Evolutionary conservation across 305 asterid species (phyloP).

Genomic region (Fraxinus ornus): DNA sequence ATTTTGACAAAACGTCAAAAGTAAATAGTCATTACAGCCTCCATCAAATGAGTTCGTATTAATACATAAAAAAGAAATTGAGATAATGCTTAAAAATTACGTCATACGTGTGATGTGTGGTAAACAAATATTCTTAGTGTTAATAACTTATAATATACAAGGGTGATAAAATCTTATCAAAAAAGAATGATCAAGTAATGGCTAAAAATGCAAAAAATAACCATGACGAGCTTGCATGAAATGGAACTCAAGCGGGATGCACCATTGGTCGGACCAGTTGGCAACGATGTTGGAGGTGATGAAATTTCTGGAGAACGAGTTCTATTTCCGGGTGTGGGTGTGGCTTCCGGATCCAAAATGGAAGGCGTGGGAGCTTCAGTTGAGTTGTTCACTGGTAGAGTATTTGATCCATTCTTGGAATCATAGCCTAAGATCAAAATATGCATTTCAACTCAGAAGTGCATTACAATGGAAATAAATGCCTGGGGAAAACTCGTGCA

Average conservation of each 20-base stretch:
- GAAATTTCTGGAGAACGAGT: slow-evolving; percentile 28
- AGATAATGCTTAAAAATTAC: background rate
- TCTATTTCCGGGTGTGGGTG: slow-evolving; percentile 33
- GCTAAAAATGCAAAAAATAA: slow-evolving; percentile 35
- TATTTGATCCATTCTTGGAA: slow-evolving; percentile 37
- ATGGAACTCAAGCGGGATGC: slow-evolving; percentile 38
- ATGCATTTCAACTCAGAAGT: background rate
- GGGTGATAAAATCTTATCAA: slow-evolving; percentile 25
- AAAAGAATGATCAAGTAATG: slow-evolving; percentile 48
- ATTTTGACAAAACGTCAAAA: background rate
- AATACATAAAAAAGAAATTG: background rate
- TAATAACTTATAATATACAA: background rate
- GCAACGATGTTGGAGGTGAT: slow-evolving; percentile 30
- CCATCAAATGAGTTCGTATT: background rate
- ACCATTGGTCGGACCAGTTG: slow-evolving; percentile 31
- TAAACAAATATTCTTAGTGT: background rate
- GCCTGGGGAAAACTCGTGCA: background rate
- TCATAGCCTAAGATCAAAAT: slow-evolving; percentile 51
- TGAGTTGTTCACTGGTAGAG: slow-evolving; percentile 45
- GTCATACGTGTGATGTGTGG: background rate
- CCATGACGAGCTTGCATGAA: slow-evolving; percentile 32
- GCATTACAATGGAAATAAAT: background rate
- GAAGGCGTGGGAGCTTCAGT: slow-evolving; percentile 62
- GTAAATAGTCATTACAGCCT: background rate
- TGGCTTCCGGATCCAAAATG: slow-evolving; percentile 56